Conservation (phyloP, 129 eudicot genomes). For the Flaveria robusta region DNA sequence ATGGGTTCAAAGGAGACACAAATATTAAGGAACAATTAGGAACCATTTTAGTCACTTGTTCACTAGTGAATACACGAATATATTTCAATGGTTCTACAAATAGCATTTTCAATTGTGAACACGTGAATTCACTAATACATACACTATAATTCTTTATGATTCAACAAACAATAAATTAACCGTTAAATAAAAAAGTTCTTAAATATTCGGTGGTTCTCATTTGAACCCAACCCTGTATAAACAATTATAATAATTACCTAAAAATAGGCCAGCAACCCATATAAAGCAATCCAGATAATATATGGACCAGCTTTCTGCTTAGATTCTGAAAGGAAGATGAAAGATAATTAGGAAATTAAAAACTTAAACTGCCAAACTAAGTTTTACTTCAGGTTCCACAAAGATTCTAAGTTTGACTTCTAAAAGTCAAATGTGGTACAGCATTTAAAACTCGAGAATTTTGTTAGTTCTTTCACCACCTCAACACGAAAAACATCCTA, state of each 20-base stretch:
- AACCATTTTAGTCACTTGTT: not conserved
- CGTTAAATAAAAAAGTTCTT: not conserved
- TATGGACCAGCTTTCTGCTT: conserved; percentile 96
- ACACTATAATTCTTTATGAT: not conserved
- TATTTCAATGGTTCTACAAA: not conserved
- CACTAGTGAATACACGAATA: not conserved
- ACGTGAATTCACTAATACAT: not conserved
- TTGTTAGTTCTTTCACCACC: not conserved
- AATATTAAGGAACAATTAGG: not conserved
- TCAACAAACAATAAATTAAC: not conserved
- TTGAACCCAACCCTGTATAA: not conserved
- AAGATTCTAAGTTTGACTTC: conserved; percentile 14
- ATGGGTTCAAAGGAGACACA: not conserved
- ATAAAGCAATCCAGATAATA: conserved; percentile 92
- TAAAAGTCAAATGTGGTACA: conserved; percentile 4
- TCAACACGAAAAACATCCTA: not conserved
- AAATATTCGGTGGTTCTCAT: not conserved
- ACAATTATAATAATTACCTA: conserved; percentile 49
- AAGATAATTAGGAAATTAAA: not conserved
- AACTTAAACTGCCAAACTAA: conserved; percentile 6
- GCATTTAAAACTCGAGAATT: not conserved
- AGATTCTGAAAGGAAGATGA: conserved; percentile 49
- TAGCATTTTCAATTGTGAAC: not conserved
- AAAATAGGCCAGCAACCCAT: conserved; percentile 94
- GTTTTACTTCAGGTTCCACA: conserved; percentile 6